Evolutionary conservation across 2,329 filamentous ascomycete species (phyloP), one percentile per base, ranked within the genome.

Genomic region (Aureobasidium musti): DNA sequence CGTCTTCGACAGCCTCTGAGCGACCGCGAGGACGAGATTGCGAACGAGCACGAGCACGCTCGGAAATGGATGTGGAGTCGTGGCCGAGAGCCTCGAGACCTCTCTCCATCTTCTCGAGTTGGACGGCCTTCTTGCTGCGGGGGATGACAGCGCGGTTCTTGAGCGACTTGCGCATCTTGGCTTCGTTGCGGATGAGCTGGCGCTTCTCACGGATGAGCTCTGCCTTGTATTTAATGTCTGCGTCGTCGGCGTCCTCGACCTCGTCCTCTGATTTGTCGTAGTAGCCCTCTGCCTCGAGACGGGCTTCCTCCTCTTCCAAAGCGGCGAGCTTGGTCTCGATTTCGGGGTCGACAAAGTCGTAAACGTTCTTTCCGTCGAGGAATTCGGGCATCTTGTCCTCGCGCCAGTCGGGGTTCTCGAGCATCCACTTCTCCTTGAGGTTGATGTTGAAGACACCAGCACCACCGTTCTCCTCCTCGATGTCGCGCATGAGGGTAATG

Each of bases 81-180:
- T 94, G 88, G 72, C 94, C 94, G 67, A 97, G 88, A 67, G 87
- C 87, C 77, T 95, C 89, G 70, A 99, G 86, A 67, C 91, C 90
- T 68, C 89, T 86, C 78, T 96, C 90, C 85, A 98, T 91, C 78
- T 96, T 88, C 26, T 91, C 90, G 63, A 97, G 83, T 69, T 91
- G 89, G 82, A 93, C 92, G 77, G 91, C 87, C 77, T 89, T 87
- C 72, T 87, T 86, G 72, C 89, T 90, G 74, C 95, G 89, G 28
- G 95, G 96, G 70, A 99, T 96, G 72, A 94, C 86, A 69, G 95
- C 94, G 72, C 92, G 88, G 84, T 99, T 99, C 89, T 99, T 98
- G 77, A 99, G 87, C 49, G 89, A 90, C 84, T 97, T 98, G 81
- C 92, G 91, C 89, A 96, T 92, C 81, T 91, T 91, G 70, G 92